A percentile compares a stretch with the other conserved stretches of the same genome.
Evolutionary conservation across 2,329 filamentous ascomycete genomes (phyloP).

Genomic region (Neonectria neomacrospora): DNA sequence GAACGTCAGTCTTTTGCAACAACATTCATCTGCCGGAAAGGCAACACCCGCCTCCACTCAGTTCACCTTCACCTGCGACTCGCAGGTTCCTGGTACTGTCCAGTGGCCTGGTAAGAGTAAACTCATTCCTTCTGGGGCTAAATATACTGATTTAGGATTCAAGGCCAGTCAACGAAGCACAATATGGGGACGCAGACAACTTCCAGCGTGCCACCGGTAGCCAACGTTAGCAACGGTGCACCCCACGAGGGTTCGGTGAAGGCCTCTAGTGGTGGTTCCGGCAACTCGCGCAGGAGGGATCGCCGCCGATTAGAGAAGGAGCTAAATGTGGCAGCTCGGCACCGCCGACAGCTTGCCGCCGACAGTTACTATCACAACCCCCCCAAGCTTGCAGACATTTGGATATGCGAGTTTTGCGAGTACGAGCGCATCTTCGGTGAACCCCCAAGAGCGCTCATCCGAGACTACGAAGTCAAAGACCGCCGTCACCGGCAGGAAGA

Average conservation of each 20-base stretch:
- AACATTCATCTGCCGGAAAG: slow-evolving; percentile 68
- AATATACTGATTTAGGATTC: slow-evolving; percentile 16
- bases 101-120: slow-evolving; percentile 72
- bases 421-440: slow-evolving; percentile 96
- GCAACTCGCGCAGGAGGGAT: slow-evolving; percentile 62
- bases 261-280: slow-evolving; percentile 45
- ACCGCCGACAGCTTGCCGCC: slow-evolving; percentile 81
- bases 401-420: slow-evolving; percentile 98
- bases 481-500: slow-evolving; percentile 83
- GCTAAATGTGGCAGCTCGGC: slow-evolving; percentile 78
- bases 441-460: slow-evolving; percentile 84
- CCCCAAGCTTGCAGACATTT: slow-evolving; percentile 77
- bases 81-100: slow-evolving; percentile 83
- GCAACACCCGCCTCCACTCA: slow-evolving; percentile 79
- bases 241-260: slow-evolving; percentile 51
- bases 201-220: slow-evolving; percentile 25
- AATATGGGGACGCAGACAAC: slow-evolving; percentile 35
- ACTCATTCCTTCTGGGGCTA: background rate
- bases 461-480: slow-evolving; percentile 95
- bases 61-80: slow-evolving; percentile 97
- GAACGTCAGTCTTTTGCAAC: slow-evolving; percentile 81
- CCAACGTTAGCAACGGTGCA: slow-evolving; percentile 28
- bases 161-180: slow-evolving; percentile 42
- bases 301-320: slow-evolving; percentile 76
- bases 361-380: slow-evolving; percentile 81